Conservation (phyloP, 805 yeast genomes). For the Yarrowia keelungensis region DNA sequence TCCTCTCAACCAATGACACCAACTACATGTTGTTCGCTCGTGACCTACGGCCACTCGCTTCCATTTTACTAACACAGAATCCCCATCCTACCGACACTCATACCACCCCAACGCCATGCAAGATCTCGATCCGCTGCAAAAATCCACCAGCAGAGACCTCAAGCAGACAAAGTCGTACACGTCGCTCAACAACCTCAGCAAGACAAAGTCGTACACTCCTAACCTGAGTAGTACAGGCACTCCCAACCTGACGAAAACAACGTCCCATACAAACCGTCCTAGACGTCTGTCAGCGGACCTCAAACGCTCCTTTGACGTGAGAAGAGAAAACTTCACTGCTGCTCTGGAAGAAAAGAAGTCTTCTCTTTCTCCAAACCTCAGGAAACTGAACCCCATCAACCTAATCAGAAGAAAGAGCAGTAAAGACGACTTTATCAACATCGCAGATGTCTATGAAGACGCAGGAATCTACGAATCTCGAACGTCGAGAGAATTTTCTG, state of each 20-base stretch:
- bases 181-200: neutral
- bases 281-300: conserved; percentile 7
- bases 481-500: neutral
- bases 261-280: neutral
- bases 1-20: too few relatives aligned
- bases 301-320: conserved; percentile 12
- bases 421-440: conserved; percentile 13
- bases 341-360: conserved; percentile 16
- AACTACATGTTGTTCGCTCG: neutral
- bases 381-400: conserved; percentile 23
- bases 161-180: too few relatives aligned
- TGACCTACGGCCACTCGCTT: neutral
- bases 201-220: conserved; percentile 1
- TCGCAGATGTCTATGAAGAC: conserved; percentile 26
- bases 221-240: neutral
- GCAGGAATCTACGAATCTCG: neutral
- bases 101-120: neutral
- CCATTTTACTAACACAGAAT: conserved; percentile 7
- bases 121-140: neutral
- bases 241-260: neutral
- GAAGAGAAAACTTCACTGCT: conserved; percentile 26
- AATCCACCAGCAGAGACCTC: neutral
- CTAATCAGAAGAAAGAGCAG: conserved; percentile 11
- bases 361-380: conserved; percentile 39
- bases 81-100: conserved; percentile 1